A percentile compares a stretch with the other conserved stretches of the same genome.
Evolutionary conservation across 2,329 filamentous ascomycete species (phyloP).

Genomic region (Rutstroemia sp.): DNA sequence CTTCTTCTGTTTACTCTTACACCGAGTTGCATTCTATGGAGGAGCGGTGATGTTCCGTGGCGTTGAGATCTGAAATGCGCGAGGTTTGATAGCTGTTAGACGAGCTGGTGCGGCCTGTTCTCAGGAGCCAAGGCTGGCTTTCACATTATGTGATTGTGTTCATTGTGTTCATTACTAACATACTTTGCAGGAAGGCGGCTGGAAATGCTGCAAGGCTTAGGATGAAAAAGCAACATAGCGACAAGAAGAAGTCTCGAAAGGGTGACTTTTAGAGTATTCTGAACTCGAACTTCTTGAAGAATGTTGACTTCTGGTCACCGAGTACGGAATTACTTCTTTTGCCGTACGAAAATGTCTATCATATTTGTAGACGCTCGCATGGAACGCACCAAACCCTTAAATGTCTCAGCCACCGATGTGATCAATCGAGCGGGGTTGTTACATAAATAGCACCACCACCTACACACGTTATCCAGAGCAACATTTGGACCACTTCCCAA

Average conservation of each 20-base stretch:
- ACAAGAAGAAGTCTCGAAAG: conserved; percentile 26
- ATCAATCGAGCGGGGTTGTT: not conserved
- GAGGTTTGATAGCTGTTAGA: not conserved
- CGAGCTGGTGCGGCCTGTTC: not conserved
- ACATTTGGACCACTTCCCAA: not conserved
- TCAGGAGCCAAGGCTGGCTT: not conserved
- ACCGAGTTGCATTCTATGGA: not conserved
- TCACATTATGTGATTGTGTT: too few species aligned
- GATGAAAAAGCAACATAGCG: conserved; percentile 28
- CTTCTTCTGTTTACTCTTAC: not conserved
- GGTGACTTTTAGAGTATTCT: not conserved
- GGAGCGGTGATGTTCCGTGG: too few species aligned
- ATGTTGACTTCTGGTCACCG: not conserved
- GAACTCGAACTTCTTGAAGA: not conserved
- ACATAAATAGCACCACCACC: not conserved
- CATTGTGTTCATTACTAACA: conserved; percentile 7
- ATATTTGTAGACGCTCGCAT: not conserved
- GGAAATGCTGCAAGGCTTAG: conserved; percentile 25
- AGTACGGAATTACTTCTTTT: not conserved
- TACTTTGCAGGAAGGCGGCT: conserved; percentile 20
- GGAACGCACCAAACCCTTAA: not conserved
- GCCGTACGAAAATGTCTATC: not conserved
- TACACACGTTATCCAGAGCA: not conserved
- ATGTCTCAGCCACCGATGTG: not conserved
- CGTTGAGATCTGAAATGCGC: not conserved